phyloP scores from a whole-genome alignment of 2,329 filamentous ascomycete genomes.

The Biscogniauxia sp. region DNA sequence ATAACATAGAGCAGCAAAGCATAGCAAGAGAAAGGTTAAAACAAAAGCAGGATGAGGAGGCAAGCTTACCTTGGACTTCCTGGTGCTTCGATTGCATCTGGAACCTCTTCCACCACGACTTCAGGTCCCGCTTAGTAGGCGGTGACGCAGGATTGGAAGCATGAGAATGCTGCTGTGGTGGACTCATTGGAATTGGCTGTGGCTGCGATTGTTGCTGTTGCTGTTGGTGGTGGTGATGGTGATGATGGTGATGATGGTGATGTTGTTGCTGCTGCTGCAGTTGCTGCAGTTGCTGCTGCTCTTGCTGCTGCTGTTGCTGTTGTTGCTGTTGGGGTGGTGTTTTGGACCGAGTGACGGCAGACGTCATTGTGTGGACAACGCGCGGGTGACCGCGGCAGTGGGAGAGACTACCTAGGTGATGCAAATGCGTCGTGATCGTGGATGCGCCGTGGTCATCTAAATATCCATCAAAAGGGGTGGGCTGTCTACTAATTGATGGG shows the following conservation, averaged over 20 bases:
- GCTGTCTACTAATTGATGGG: constrained; percentile 4
- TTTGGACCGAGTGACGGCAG: constrained; percentile 30
- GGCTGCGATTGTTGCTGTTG: constrained; percentile 16
- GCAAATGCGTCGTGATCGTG: constrained; percentile 13
- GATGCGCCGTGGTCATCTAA: constrained; percentile 15
- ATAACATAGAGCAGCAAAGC: not conserved
- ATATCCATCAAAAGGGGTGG: constrained; percentile 5
- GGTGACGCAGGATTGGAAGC: constrained; percentile 58
- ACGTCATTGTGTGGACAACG: constrained; percentile 35
- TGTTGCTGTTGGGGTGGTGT: constrained; percentile 16
- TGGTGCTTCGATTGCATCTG: constrained; percentile 64
- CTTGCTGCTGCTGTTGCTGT: constrained; percentile 12
- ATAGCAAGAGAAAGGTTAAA: constrained; percentile 9
- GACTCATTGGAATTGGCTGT: constrained; percentile 20
- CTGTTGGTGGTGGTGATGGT: constrained; percentile 19
- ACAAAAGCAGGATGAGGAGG: constrained; percentile 13
- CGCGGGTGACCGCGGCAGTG: constrained; percentile 29
- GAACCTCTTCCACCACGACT: constrained; percentile 97
- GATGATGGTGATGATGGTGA: constrained; percentile 30
- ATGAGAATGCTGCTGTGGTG: constrained; percentile 25
- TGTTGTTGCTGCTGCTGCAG: constrained; percentile 31
- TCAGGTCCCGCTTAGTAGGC: constrained; percentile 81
- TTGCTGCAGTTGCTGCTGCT: too few relatives aligned
- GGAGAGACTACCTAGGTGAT: constrained; percentile 10
- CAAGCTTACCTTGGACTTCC: constrained; percentile 55